A percentile compares a stretch with the other conserved stretches of the same genome.
phyloP scores from a whole-genome alignment of 371 early-diverging fungal species.

The Rhizopus microsporus region DNA sequence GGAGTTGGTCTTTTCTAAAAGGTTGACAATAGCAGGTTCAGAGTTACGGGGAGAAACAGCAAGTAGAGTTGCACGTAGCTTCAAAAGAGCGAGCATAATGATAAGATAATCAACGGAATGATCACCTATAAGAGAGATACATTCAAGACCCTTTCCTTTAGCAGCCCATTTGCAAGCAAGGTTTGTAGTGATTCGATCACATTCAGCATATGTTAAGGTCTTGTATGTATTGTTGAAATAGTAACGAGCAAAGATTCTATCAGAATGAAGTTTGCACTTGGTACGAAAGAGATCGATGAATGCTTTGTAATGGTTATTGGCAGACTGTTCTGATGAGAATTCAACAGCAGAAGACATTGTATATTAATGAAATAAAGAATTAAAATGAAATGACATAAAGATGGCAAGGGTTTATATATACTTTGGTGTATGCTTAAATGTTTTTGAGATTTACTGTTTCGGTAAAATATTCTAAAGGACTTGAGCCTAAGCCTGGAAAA shows the following conservation, averaged over 20 bases:
- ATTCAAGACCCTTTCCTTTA: background rate
- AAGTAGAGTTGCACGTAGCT: slow-evolving; percentile 23
- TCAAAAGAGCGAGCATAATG: slow-evolving; percentile 26
- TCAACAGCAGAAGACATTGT: background rate
- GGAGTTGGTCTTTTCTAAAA: slow-evolving; percentile 26
- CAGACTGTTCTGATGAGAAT: background rate
- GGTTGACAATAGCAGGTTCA: slow-evolving; percentile 23
- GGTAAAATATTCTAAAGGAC: too few relatives aligned
- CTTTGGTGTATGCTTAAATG: too few relatives aligned
- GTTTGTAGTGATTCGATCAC: slow-evolving; percentile 31
- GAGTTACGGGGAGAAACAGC: slow-evolving; percentile 38
- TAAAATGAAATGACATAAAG: too few relatives aligned
- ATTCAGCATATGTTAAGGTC: slow-evolving; percentile 30
- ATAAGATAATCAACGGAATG: slow-evolving; percentile 27
- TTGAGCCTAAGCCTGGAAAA: too few relatives aligned
- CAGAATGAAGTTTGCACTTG: slow-evolving; percentile 5
- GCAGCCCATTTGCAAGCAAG: slow-evolving; percentile 27
- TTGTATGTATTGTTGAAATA: slow-evolving; percentile 6
- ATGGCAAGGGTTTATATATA: too few relatives aligned
- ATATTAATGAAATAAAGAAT: too few relatives aligned
- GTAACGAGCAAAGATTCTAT: slow-evolving; percentile 8
- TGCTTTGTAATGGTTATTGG: background rate
- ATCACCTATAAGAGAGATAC: slow-evolving; percentile 25
- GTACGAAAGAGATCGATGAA: slow-evolving; percentile 8
- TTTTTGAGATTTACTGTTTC: too few relatives aligned